Conservation (phyloP, 805 yeast species). For the Lipomyces yamanashiensis region DNA sequence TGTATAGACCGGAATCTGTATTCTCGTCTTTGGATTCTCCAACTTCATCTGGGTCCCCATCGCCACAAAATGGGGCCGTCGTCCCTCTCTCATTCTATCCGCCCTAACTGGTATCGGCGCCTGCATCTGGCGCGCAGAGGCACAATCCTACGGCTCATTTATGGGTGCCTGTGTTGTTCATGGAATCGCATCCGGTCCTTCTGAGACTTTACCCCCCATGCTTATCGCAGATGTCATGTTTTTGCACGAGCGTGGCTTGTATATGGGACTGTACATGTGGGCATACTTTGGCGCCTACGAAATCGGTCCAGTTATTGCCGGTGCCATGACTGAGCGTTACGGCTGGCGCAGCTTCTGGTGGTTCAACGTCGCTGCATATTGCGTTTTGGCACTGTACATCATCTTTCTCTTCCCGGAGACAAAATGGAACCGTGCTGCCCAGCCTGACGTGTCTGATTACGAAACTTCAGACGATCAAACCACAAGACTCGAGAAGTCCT, state of each 20-base stretch:
- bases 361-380: constrained; percentile 2
- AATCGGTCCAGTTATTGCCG: constrained; percentile 5
- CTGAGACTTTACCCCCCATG: constrained; percentile 6
- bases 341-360: constrained; percentile 15
- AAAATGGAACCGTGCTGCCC: constrained; percentile 7
- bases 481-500: not conserved
- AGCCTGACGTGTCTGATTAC: not conserved
- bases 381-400: not conserved
- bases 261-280: constrained; percentile 12
- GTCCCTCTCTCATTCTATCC: constrained; percentile 3
- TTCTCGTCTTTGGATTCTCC: constrained; percentile 11
- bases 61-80: constrained; percentile 1
- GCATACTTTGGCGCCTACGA: constrained; percentile 2
- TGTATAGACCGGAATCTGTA: constrained; percentile 8
- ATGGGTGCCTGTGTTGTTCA: constrained; percentile 6
- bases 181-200: constrained; percentile 11
- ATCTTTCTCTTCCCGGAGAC: constrained; percentile 7
- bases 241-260: constrained; percentile 11
- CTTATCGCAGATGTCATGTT: constrained; percentile 10
- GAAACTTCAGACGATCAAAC: not conserved
- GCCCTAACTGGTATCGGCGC: constrained; percentile 4
- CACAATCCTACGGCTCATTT: not conserved
- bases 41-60: constrained; percentile 14
- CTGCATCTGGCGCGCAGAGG: constrained; percentile 13
- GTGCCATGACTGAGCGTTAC: constrained; percentile 6